A percentile compares a stretch with the other conserved stretches of the same genome.
Evolutionary conservation across 2,329 filamentous ascomycete species (phyloP).

Genomic region (Cladophialophora immunda): DNA sequence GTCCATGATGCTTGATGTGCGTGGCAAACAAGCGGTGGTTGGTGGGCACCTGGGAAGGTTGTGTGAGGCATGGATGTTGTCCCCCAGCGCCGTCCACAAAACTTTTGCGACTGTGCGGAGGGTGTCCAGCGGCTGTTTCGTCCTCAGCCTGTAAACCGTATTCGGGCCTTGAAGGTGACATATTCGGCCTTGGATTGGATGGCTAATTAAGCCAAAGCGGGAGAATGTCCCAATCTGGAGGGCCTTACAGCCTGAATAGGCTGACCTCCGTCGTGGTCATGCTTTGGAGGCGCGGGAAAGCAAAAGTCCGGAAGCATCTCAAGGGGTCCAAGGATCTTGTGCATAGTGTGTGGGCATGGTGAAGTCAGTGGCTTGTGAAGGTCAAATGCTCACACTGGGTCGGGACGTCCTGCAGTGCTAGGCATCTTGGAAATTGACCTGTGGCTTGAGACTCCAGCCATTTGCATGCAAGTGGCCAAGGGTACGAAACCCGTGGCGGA

Average conservation of each 20-base stretch:
- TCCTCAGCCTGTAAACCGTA: background rate
- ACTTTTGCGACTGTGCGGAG: background rate
- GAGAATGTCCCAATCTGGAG: constrained; percentile 10
- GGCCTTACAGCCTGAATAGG: constrained; percentile 3
- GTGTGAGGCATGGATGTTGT: background rate
- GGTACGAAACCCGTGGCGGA: constrained; percentile 3
- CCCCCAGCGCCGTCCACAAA: too few species aligned
- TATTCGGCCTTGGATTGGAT: background rate
- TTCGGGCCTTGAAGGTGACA: background rate
- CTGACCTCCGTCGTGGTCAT: background rate
- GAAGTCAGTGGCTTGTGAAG: constrained; percentile 1
- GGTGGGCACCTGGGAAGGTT: background rate
- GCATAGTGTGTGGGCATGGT: background rate
- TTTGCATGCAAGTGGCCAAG: background rate
- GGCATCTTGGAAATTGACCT: background rate
- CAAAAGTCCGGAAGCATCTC: constrained; percentile 15
- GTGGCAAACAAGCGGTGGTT: background rate
- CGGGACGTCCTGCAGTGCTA: constrained; percentile 1
- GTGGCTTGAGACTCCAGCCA: background rate
- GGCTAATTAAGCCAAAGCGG: constrained; percentile 9
- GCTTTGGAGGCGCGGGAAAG: constrained; percentile 17
- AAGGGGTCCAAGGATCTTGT: constrained; percentile 4
- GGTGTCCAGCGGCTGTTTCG: background rate
- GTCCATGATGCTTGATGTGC: background rate
- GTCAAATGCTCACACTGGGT: background rate